Conservation (phyloP, 148 eudicot species). For the Agrostemma githago region DNA sequence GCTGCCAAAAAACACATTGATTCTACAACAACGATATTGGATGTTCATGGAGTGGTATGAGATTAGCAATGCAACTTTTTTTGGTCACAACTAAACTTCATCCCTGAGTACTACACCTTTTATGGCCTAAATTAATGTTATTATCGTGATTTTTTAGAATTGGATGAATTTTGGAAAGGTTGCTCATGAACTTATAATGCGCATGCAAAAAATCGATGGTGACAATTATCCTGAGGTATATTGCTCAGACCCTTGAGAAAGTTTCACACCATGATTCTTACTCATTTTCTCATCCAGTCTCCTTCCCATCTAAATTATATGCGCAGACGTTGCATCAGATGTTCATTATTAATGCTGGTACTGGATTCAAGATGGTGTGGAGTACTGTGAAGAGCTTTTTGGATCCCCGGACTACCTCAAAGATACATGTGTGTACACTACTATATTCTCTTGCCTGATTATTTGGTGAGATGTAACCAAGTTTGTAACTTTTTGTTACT, state of each 20-base stretch:
- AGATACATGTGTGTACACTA: conserved; percentile 63
- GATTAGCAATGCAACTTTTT: background rate
- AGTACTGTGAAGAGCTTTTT: conserved; percentile 71
- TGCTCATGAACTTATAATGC: conserved; percentile 83
- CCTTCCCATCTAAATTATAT: conserved; percentile 6
- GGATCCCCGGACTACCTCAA: conserved; percentile 80
- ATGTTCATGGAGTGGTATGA: conserved; percentile 82
- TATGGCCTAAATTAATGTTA: conserved; percentile 17
- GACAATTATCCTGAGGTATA: conserved; percentile 94
- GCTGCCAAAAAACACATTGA: conserved; percentile 91
- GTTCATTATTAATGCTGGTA: conserved; percentile 91
- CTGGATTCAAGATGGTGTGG: conserved; percentile 84
- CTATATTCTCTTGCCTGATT: background rate
- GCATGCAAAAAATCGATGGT: conserved; percentile 89
- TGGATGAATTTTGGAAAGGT: conserved; percentile 96
- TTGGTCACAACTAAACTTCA: background rate
- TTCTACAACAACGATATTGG: conserved; percentile 77
- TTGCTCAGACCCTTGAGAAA: conserved; percentile 4
- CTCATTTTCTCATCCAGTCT: conserved; percentile 3
- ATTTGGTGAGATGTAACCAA: conserved; percentile 5
- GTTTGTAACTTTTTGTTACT: conserved; percentile 11
- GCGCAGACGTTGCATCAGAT: conserved; percentile 82
- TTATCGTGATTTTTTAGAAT: conserved; percentile 46
- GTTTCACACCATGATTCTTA: background rate
- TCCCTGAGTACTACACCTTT: conserved; percentile 11